A percentile compares a stretch with the other conserved stretches of the same genome.
Conservation (phyloP, 306 rosid species). For the Luffa aegyptiaca region DNA sequence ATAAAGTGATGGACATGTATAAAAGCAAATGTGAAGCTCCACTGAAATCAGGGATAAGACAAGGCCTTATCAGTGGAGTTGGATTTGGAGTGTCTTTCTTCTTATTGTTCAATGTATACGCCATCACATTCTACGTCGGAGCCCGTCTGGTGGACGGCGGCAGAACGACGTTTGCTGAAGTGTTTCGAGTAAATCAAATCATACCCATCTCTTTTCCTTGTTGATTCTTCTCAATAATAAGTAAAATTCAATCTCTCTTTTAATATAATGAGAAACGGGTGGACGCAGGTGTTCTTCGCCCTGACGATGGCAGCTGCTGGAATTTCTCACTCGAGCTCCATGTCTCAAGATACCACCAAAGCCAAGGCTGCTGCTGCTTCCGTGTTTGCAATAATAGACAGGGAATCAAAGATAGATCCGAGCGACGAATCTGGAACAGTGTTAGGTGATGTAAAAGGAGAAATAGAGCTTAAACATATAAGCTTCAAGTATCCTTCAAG, state of each 20-base stretch:
- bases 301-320: slow-evolving; percentile 9
- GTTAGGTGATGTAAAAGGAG: neutral
- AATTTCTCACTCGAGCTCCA: slow-evolving; percentile 8
- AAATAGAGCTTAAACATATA: slow-evolving; percentile 13
- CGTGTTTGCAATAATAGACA: slow-evolving; percentile 9
- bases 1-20: slow-evolving; percentile 7
- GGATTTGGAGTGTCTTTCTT: slow-evolving; percentile 12
- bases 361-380: slow-evolving; percentile 10
- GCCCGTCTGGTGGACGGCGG: neutral
- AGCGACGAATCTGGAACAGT: slow-evolving; percentile 7
- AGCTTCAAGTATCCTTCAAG: slow-evolving; percentile 15
- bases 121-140: slow-evolving; percentile 4
- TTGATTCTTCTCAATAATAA: neutral
- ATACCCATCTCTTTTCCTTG: neutral
- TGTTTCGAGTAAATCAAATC: neutral
- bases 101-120: neutral
- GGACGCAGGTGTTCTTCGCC: slow-evolving; percentile 9
- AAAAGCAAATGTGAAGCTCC: slow-evolving; percentile 4
- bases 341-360: slow-evolving; percentile 6
- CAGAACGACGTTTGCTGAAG: neutral
- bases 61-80: slow-evolving; percentile 5
- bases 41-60: neutral
- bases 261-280: neutral
- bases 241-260: neutral
- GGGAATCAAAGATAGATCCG: slow-evolving; percentile 7